Conservation (phyloP, 2,329 filamentous ascomycete genomes). For the Stemphylium lycopersici region DNA sequence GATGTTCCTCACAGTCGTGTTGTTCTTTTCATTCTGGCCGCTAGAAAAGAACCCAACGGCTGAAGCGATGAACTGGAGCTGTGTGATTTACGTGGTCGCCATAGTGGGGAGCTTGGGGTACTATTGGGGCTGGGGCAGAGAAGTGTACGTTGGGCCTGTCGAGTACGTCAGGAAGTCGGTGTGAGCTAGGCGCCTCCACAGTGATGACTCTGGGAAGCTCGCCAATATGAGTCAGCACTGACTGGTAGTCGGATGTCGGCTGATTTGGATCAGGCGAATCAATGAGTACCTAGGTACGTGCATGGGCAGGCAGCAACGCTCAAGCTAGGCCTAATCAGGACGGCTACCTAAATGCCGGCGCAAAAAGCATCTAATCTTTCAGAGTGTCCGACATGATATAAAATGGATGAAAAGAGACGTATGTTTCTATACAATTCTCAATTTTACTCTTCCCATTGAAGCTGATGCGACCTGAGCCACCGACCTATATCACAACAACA, state of each 20-base stretch:
- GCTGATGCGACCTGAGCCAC: not conserved
- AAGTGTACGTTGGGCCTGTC: no score
- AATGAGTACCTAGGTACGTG: not conserved
- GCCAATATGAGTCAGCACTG: no score
- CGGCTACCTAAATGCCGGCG: not conserved
- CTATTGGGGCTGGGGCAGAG: no score
- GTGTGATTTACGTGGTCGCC: no score
- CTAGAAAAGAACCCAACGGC: no score
- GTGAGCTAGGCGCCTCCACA: no score
- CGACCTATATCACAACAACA: not conserved
- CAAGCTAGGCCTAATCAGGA: constrained; percentile 2
- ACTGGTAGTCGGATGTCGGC: not conserved
- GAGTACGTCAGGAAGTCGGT: no score
- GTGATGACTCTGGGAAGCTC: no score
- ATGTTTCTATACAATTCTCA: not conserved
- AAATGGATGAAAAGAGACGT: not conserved
- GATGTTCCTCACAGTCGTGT: no score
- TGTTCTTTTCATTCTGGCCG: no score
- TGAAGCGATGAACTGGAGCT: no score
- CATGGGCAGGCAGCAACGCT: not conserved
- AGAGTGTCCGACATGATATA: not conserved
- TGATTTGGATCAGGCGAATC: not conserved
- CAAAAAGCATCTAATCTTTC: not conserved
- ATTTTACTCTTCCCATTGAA: not conserved
- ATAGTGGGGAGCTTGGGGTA: no score